Percentiles rank a stretch among this genome's conserved stretches.
Conservation (phyloP, 148 eudicot genomes). For the Silene latifolia region DNA sequence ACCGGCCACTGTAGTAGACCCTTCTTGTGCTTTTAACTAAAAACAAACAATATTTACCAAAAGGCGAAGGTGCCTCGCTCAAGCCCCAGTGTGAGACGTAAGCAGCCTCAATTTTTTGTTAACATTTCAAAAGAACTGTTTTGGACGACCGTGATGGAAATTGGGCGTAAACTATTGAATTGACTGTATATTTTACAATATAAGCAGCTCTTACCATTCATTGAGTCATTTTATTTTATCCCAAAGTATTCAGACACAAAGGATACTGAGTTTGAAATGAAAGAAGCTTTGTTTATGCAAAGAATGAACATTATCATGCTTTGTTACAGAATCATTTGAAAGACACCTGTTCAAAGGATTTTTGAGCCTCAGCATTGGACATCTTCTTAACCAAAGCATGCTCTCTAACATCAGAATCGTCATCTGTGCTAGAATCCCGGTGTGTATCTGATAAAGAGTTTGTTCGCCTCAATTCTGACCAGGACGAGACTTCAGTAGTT, state of each 20-base stretch:
- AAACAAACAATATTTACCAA: too few species aligned
- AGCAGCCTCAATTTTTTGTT: too few species aligned
- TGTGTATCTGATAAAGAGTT: slow-evolving; percentile 26
- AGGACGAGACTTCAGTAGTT: slow-evolving; percentile 25
- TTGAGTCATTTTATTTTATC: background rate
- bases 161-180: too few species aligned
- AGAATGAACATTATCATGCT: background rate
- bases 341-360: slow-evolving; percentile 30
- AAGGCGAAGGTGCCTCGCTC: too few species aligned
- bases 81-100: background rate
- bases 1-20: too few species aligned
- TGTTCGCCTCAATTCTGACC: slow-evolving; percentile 27
- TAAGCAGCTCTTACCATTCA: background rate
- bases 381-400: slow-evolving; percentile 12
- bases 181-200: too few species aligned
- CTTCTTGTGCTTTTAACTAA: too few species aligned
- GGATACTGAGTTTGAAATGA: too few species aligned
- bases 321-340: background rate
- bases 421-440: slow-evolving; percentile 19
- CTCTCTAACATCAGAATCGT: slow-evolving; percentile 18
- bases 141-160: too few species aligned
- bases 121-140: too few species aligned
- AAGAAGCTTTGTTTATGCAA: background rate
- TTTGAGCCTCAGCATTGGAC: slow-evolving; percentile 14
- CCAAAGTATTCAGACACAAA: too few species aligned